These are phyloP conservation scores for Colletotrichum destructivum DNA, from an alignment of 2,329 filamentous ascomycete genomes.

Conservation along the genomic window DNA sequence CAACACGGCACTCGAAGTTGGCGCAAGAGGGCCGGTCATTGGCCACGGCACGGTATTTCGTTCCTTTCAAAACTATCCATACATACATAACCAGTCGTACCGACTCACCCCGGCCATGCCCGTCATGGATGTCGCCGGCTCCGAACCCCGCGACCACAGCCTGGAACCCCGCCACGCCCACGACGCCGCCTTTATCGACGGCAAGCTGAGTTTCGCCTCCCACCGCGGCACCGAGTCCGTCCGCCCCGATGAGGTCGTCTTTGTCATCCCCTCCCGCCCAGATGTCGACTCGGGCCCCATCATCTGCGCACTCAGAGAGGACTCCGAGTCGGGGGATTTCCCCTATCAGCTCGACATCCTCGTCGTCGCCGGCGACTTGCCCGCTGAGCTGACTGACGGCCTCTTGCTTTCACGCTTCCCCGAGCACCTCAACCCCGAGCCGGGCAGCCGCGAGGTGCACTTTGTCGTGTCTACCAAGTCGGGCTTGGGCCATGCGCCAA, in stretches of 20 bases:
- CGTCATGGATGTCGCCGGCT: constrained; percentile 14
- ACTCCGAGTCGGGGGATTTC: constrained; percentile 45
- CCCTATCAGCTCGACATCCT: constrained; percentile 51
- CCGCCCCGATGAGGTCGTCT: constrained; percentile 46
- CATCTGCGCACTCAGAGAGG: constrained; percentile 58
- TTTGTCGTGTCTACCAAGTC: constrained; percentile 79
- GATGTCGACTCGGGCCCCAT: constrained; percentile 41
- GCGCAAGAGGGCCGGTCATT: not conserved
- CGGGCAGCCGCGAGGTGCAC: constrained; percentile 58
- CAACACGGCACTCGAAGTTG: not conserved
- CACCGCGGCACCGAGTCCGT: constrained; percentile 31
- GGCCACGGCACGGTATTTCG: not conserved
- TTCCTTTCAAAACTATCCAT: no score
- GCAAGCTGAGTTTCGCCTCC: constrained; percentile 35
- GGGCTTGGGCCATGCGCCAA: constrained; percentile 70
- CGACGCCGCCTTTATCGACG: constrained; percentile 36
- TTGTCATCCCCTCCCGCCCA: constrained; percentile 39
- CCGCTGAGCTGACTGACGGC: constrained; percentile 53
- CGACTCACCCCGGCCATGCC: not conserved
- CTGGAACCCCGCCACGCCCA: constrained; percentile 32
- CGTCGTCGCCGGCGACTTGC: constrained; percentile 50
- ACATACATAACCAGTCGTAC: no score
- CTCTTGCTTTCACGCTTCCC: constrained; percentile 58
- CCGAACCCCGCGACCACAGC: constrained; percentile 33
- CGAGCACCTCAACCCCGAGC: constrained; percentile 49